Percentiles rank a stretch among this genome's conserved stretches.
Conservation (phyloP, 495 filamentous ascomycete species). For the Penicillium taxi region DNA sequence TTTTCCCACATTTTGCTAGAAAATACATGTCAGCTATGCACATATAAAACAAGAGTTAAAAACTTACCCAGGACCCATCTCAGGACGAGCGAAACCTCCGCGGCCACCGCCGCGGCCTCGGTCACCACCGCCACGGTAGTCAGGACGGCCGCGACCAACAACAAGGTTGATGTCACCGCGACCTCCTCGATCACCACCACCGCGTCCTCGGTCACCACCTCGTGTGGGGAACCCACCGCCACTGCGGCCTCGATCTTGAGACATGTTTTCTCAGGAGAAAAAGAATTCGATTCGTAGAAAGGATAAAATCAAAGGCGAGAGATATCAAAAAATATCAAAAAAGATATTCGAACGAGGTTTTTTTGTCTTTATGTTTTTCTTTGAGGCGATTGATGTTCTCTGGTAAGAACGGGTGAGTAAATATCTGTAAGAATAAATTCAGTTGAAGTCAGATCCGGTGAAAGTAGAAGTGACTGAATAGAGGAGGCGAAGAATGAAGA, state of each 20-base stretch:
- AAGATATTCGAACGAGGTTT: background rate
- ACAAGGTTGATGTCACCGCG: background rate
- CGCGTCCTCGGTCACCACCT: constrained; percentile 2
- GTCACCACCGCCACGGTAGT: constrained; percentile 2
- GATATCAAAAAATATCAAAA: background rate
- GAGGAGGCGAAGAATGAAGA: background rate
- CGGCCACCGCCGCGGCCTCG: constrained; percentile 2
- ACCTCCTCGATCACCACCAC: constrained; percentile 1
- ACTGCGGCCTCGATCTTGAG: constrained; percentile 1
- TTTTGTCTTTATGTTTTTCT: background rate
- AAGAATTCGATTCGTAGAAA: background rate
- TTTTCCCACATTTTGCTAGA: background rate
- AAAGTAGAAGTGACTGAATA: background rate
- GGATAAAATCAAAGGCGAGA: background rate
- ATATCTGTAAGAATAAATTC: too few relatives aligned
- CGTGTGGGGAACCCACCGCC: too few relatives aligned
- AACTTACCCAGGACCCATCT: constrained; percentile 3
- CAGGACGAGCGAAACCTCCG: background rate
- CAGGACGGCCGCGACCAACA: constrained; percentile 1
- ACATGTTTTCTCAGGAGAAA: constrained; percentile 6
- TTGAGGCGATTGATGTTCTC: background rate
- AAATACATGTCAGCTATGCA: background rate
- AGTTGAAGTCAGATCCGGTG: background rate
- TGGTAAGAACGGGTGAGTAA: too few relatives aligned
- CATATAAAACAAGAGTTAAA: background rate